Base-by-base conservation (phyloP, 208 protist species). In the Herpetomonas tarakana region DNA sequence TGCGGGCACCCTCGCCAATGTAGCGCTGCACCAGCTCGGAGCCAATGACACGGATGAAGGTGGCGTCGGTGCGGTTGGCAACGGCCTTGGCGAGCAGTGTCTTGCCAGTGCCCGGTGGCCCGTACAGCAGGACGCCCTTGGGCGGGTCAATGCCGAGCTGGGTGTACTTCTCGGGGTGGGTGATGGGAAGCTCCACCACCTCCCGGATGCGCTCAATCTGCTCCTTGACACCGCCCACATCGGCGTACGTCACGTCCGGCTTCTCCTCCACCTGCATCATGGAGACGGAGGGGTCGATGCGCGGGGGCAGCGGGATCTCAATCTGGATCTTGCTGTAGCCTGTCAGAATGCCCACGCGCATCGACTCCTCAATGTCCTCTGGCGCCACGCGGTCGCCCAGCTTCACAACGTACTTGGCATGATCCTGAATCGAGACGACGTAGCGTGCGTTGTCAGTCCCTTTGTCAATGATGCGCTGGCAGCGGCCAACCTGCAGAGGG, bases 21-120 rank as follows among this genome's bases (percentile, higher is more conserved):
- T 99, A 99, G 45, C 98, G 98, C 76, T 99, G 98, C 50, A 99
- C 98, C 12, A 99, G 87, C 84, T 99, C 98, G 18, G 94, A 98
- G 45, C 99, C 99, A 76, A 99, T 99, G 4, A 99, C 98, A 52
- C 99, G 92, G 76, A 99, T 99, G 76, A 99, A 99, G 11, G 92
- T 97, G 4, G 99, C 98, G 58, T 99, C 98, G 0, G 99, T 99
- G 58, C 98, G 77, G 76, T 99, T 99, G 6, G 99, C 99, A 12
- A 99, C 98, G 7, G 99, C 99, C 70, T 99, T 92, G 6, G 99
- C 99, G 30, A 97, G 85, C 18, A 99, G 82, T 9, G 99, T 99
- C 87, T 99, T 99, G 47, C 99, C 99, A 0, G 98, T 99, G 26
- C 99, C 99, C 7, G 99, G 99, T 18, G 98, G 98, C 0, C 99